Base-by-base conservation (phyloP, 2,329 filamentous ascomycete species). In the Graphilbum sp. region DNA sequence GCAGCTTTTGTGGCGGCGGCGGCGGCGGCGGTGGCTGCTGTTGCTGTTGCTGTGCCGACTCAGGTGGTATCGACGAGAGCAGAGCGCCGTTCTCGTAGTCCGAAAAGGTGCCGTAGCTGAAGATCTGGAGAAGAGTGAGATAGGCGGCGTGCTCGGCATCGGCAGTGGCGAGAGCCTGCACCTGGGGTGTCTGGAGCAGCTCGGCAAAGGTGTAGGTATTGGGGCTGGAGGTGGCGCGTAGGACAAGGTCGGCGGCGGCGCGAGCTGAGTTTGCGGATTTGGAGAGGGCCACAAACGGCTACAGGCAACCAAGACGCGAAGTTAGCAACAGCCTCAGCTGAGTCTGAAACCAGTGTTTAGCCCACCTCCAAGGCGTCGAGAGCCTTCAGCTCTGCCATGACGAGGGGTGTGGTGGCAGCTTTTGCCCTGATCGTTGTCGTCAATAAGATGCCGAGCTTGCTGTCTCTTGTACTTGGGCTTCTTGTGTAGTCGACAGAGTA, bases 161-260 rank as follows among this genome's bases (percentile, higher is more conserved):
- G 17, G 51, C 52, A 9, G 56, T 55, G 30, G 65, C 64, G 33
- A 96, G 75, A 12, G 72, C 68, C 57, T 90, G 81, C 47, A 96
- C 76, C 49, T 84, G 75, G 0, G 82, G 75, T 1, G 77, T 75
- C 49, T 81, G 70, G 29, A 98, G 75, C n/a, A 98, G 77, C 61
- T 96, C 88, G 47, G 82, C 75, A 63, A 98, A 98, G 60, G 96
- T 71, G 58, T 79, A 98, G 46, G 87, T 93, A 58, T 86, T 83
- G 21, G 82, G 75, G 40, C 78, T 78, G n/a, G 85, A 86, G 36
- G 86, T 96, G 44, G 87, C 90, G 59, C 86, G 83, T 33, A 69
- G 75, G 54, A 96, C 72, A 38, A 96, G 73, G 54, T 94, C 86
- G 52, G 82, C 79, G 32, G 87, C 80, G 41, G 86, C 84, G 49